These are phyloP conservation scores for Starmerella vaccinii DNA, from an alignment of 805 yeast species.

Conservation along the genomic window DNA sequence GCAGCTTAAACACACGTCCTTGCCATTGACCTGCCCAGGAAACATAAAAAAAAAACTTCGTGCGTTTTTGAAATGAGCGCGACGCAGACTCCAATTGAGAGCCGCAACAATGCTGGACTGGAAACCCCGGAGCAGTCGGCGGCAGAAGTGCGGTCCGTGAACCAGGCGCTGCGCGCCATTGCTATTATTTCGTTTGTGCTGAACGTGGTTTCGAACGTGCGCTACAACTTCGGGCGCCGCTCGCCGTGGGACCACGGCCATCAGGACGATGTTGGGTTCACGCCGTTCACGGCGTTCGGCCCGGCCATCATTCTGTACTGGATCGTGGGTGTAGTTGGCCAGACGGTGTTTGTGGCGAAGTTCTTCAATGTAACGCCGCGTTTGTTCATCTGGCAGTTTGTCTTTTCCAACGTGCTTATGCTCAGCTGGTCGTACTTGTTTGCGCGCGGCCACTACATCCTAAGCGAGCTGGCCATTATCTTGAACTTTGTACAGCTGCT, in stretches of 20 bases:
- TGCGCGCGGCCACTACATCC: conserved; percentile 46
- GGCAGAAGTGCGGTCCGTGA: not conserved
- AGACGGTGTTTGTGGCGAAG: conserved; percentile 34
- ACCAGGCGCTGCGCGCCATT: conserved; percentile 31
- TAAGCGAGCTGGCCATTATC: conserved; percentile 48
- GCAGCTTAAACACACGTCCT: not conserved
- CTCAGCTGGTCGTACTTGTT: conserved; percentile 58
- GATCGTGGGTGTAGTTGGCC: conserved; percentile 45
- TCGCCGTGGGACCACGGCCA: conserved; percentile 37
- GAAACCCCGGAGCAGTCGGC: conserved; percentile 4
- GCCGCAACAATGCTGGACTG: not conserved
- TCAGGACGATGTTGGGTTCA: conserved; percentile 42
- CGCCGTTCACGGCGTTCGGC: conserved; percentile 56
- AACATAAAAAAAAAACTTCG: too few relatives aligned
- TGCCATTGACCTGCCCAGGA: too few relatives aligned
- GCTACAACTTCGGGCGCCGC: conserved; percentile 48
- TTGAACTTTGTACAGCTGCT: conserved; percentile 52
- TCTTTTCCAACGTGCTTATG: conserved; percentile 48
- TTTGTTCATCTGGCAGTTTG: conserved; percentile 50
- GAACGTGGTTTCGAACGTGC: conserved; percentile 46
- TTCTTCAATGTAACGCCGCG: conserved; percentile 24
- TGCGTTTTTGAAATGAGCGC: too few relatives aligned
- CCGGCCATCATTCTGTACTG: conserved; percentile 41
- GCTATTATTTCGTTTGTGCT: conserved; percentile 47
- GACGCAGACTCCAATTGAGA: not conserved